Evolutionary conservation across 305 asterid species (phyloP), one percentile per base, ranked within the genome.

Genomic region (Euphrasia arctica): DNA sequence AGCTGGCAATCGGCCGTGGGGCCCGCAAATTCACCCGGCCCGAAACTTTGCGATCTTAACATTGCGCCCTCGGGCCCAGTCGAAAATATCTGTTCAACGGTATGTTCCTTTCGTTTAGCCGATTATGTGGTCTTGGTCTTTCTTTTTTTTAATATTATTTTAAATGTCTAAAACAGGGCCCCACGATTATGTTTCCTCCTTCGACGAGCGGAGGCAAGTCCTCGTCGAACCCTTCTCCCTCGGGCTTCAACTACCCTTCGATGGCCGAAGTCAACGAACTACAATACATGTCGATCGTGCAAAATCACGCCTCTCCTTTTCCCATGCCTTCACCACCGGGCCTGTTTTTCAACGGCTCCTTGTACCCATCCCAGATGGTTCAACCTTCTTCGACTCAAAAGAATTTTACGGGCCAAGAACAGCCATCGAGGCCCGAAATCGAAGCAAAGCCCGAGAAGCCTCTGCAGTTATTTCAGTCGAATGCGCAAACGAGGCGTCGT

Each of bases 321-420:
- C 91, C 91, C 0, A 83, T 84, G 10, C 82, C 56, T 10, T 5
- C 82, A 48, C 55, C 81, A 0, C 88, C 81, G 29, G 79, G 78
- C 56, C 91, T 91, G 14, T 28, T 86, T 72, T 85, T 85, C 74
- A 85, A 79, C 25, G 90, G 91, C 31, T 74, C 90, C 1, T 82
- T 84, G 69, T 80, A 80, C 77, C 73, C 95, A 8, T 74, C 89
- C 43, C 95, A 80, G 75, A 78, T 84, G 75, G 82, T 86, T 62
- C 94, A 81, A 39, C 43, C 43, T 39, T 39, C 11, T 31, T 31
- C 34, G n/a, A 8, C 48, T 12, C 11, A 42, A 42, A 42, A 42
- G n/a, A 42, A 42, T 42, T 42, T 42, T 1, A 2, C 10, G 22
- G 22, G 52, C 63, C 88, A 82, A 18, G 22, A 18, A 59, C 82